These are phyloP conservation scores for Aspergillus cristatus DNA, from an alignment of 495 filamentous ascomycete genomes.

Conservation along the genomic window DNA sequence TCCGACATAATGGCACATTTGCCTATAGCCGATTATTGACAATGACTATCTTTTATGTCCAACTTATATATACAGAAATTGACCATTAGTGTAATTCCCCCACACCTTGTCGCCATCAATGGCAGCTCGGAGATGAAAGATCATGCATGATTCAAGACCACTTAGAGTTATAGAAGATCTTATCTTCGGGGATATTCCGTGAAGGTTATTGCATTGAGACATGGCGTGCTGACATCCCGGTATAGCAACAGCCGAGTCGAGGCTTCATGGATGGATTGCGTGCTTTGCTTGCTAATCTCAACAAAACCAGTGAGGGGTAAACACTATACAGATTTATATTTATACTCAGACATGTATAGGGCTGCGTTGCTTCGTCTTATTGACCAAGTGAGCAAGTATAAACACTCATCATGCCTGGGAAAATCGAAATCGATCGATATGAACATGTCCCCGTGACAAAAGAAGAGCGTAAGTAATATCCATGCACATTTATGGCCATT, in stretches of 20 bases:
- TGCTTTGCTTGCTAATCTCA: slow-evolving; percentile 18
- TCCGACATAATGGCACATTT: slow-evolving; percentile 17
- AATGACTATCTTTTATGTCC: too few relatives aligned
- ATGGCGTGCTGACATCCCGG: slow-evolving; percentile 19
- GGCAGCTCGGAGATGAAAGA: background rate
- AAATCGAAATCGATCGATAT: slow-evolving; percentile 33
- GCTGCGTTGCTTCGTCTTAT: too few relatives aligned
- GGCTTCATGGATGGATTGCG: slow-evolving; percentile 14
- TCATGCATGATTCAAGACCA: too few relatives aligned
- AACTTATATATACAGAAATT: background rate
- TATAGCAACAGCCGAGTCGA: slow-evolving; percentile 3
- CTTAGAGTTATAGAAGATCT: background rate
- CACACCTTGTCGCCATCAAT: slow-evolving; percentile 13
- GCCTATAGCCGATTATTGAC: too few relatives aligned
- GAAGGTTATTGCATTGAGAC: slow-evolving; percentile 1
- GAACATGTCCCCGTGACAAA: slow-evolving; percentile 41
- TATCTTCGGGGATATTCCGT: slow-evolving; percentile 6
- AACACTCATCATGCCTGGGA: slow-evolving; percentile 28
- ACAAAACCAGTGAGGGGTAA: too few relatives aligned
- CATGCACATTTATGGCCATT: background rate
- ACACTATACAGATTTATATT: too few relatives aligned
- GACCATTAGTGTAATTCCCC: slow-evolving; percentile 9
- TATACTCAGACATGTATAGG: too few relatives aligned
- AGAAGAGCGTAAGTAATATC: slow-evolving; percentile 27
- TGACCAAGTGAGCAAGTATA: background rate